These are phyloP conservation scores for Acanthamoeba rhysodes DNA, from an alignment of 208 protist genomes.

Conservation along the genomic window DNA sequence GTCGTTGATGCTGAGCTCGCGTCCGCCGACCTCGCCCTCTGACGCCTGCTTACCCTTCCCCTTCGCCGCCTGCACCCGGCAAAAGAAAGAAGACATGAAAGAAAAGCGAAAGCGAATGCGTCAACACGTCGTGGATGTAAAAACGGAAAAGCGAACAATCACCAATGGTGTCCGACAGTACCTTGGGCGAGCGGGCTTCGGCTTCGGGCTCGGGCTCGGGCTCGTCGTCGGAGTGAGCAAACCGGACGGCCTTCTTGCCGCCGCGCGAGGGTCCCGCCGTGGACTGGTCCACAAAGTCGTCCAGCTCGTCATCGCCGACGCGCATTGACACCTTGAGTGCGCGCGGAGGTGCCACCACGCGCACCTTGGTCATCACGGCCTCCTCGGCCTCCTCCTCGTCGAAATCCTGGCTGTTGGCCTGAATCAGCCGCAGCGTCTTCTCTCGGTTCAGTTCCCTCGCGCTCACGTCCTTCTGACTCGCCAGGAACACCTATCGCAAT, in stretches of 20 bases:
- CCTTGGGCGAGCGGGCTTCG: background rate
- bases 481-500: background rate
- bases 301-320: background rate
- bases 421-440: background rate
- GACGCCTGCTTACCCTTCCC: background rate
- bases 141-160: too few species aligned
- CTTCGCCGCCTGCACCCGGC: background rate
- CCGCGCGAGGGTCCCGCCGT: background rate
- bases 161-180: too few species aligned
- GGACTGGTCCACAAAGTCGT: background rate
- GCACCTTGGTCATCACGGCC: background rate
- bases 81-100: too few species aligned
- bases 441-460: background rate
- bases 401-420: background rate
- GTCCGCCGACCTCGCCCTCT: too few species aligned
- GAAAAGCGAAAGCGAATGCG: too few species aligned
- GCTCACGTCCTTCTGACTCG: background rate
- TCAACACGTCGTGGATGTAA: too few species aligned
- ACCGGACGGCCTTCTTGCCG: background rate
- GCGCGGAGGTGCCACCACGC: background rate
- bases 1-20: too few species aligned
- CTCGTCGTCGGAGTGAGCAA: background rate
- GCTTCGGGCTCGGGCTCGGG: background rate
- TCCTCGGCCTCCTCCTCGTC: background rate
- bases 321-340: background rate